phyloP scores from a whole-genome alignment of 2,329 filamentous ascomycete genomes.

The Epicoccum sorghinum region DNA sequence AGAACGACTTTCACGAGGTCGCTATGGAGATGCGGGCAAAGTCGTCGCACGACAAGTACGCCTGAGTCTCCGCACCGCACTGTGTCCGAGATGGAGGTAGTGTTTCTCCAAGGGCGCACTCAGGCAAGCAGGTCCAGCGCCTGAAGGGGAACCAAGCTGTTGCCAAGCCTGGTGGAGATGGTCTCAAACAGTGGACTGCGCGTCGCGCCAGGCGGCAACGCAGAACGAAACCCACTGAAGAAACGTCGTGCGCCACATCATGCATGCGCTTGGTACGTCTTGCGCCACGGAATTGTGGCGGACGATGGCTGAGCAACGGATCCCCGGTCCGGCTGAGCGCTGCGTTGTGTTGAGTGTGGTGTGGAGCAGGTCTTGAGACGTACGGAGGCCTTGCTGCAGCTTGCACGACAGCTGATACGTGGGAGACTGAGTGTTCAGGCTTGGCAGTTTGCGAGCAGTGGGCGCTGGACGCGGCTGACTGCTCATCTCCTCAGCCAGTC shows the following conservation, averaged over 20 bases:
- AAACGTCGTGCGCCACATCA: not conserved
- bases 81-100: not conserved
- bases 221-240: no score
- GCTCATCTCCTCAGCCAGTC: no score
- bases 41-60: slow-evolving; percentile 67
- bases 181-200: not conserved
- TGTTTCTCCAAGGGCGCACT: not conserved
- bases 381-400: no score
- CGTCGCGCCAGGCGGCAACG: not conserved
- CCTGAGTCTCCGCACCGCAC: slow-evolving; percentile 6
- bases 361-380: not conserved
- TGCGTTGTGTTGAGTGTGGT: not conserved
- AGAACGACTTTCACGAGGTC: slow-evolving; percentile 89
- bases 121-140: not conserved
- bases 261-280: not conserved
- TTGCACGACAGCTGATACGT: no score
- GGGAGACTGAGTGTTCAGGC: no score
- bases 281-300: not conserved
- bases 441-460: no score
- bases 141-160: slow-evolving; percentile 5
- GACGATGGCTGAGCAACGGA: not conserved
- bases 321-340: not conserved
- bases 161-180: slow-evolving; percentile 8
- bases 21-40: slow-evolving; percentile 88
- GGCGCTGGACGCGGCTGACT: no score